A percentile compares a stretch with the other conserved stretches of the same genome.
Evolutionary conservation across 805 yeast species (phyloP).

Genomic region (Wickerhamomyces rabaulensis): DNA sequence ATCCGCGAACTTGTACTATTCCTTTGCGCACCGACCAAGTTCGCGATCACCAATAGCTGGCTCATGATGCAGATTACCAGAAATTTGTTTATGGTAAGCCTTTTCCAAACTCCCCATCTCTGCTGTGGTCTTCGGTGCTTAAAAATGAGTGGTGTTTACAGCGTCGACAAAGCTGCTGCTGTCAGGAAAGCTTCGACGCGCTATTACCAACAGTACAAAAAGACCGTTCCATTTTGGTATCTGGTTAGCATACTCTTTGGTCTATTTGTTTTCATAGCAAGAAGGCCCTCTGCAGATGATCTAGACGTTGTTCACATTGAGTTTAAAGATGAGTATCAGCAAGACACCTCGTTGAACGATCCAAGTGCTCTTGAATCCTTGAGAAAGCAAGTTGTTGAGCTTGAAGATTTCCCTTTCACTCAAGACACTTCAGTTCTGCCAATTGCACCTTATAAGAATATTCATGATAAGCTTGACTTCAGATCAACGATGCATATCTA

Average conservation of each 20-base stretch:
- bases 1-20: background rate
- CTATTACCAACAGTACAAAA: conserved; percentile 5
- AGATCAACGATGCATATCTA: conserved; percentile 30
- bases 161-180: background rate
- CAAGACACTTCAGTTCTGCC: conserved; percentile 30
- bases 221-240: conserved; percentile 18
- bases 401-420: conserved; percentile 27
- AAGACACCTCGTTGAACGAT: conserved; percentile 13
- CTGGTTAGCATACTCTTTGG: conserved; percentile 15
- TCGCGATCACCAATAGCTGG: too few relatives aligned
- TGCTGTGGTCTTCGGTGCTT: too few relatives aligned
- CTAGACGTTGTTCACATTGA: conserved; percentile 12
- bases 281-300: conserved; percentile 5
- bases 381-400: conserved; percentile 15
- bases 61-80: too few relatives aligned
- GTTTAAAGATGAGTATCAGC: conserved; percentile 16
- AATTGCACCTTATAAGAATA: conserved; percentile 32
- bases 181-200: background rate
- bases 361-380: conserved; percentile 14
- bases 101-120: too few relatives aligned
- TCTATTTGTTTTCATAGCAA: conserved; percentile 15
- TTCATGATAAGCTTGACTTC: conserved; percentile 29
- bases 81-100: too few relatives aligned
- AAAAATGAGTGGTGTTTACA: background rate
- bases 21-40: background rate